phyloP scores from a whole-genome alignment of 75 land plant species.

The Larix kaempferi region DNA sequence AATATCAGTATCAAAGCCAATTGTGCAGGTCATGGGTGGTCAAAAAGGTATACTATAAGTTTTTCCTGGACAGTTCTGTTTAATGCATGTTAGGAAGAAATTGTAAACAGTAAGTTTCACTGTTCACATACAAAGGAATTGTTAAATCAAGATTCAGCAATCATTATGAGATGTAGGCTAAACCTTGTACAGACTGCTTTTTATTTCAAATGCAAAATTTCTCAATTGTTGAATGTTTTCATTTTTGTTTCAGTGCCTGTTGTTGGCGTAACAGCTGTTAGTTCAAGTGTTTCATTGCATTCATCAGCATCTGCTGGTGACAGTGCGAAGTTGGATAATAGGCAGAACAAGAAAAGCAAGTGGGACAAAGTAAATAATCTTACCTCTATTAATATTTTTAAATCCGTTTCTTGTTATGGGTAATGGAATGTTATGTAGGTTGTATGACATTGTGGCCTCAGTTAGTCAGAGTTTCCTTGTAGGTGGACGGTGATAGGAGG shows the following conservation, averaged over 20 bases:
- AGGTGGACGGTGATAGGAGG: constrained; percentile 68
- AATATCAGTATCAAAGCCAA: constrained; percentile 29
- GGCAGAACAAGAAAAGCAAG: constrained; percentile 85
- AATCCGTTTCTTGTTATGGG: constrained; percentile 1
- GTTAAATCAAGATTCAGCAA: background rate
- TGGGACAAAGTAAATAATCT: constrained; percentile 82
- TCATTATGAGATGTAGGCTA: background rate
- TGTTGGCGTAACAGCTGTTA: constrained; percentile 14
- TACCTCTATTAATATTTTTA: background rate
- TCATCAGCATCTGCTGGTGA: constrained; percentile 27
- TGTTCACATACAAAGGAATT: background rate
- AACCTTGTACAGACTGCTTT: background rate
- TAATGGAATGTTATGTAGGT: background rate
- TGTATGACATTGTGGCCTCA: background rate
- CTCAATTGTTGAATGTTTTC: background rate
- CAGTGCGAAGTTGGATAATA: constrained; percentile 38
- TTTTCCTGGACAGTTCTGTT: background rate
- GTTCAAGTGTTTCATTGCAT: constrained; percentile 15
- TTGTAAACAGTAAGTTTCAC: background rate
- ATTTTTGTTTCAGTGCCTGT: constrained; percentile 19
- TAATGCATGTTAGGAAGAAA: background rate
- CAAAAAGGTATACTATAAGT: constrained; percentile 21
- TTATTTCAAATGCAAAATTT: background rate
- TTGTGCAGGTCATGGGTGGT: constrained; percentile 30
- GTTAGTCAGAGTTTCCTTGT: constrained; percentile 9